Evolutionary conservation across 768 basidiomycete species (phyloP), one percentile per base, ranked within the genome.

Genomic region (Russula emetica): DNA sequence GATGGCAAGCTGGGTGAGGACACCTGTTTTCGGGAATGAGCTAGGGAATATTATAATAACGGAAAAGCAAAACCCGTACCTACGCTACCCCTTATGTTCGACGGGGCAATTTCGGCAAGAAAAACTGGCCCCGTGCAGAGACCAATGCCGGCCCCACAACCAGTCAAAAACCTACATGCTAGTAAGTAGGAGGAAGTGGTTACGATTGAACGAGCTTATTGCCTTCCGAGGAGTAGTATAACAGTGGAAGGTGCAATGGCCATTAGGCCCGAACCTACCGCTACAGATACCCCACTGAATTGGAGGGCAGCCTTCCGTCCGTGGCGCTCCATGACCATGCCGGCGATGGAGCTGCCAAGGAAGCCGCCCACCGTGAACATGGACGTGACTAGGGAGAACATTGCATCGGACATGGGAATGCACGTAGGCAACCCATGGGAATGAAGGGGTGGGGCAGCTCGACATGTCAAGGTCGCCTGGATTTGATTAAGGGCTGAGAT

Each of bases 401-500:
- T 80, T 50, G 83, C 78, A 56, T 90, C 79, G 36, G 84, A 83
- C 85, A 97, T 90, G 6, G 83, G 83, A 36, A 96, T 86, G 76
- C 94, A 96, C 40, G 84, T 79, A 2, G 90, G 83, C 10, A 91
- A 76, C 11, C 76, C 77, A 69, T 77, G 73, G 52, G 71, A 66
- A 14, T 55, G 52, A 58, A 73, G 0, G 56, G 57, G 26, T 30
- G 62, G 34, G 52, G 70, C 66, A 36, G 73, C 67, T 56, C 81
- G 80, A 76, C 93, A 96, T 3, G 88, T 92, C 61, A 94, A 72
- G 49, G 87, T 84, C 5, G 81, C 82, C 71, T 92, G 86, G 28
- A 95, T 86, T 72, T 94, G 93, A 73, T 98, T 98, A 63, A 98
- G 82, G 18, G 87, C 87, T 1, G 93, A 90, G 47, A 94, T 91